Evolutionary conservation across 176 grass and related monocot species (phyloP).

Genomic region (Bromus sterilis): DNA sequence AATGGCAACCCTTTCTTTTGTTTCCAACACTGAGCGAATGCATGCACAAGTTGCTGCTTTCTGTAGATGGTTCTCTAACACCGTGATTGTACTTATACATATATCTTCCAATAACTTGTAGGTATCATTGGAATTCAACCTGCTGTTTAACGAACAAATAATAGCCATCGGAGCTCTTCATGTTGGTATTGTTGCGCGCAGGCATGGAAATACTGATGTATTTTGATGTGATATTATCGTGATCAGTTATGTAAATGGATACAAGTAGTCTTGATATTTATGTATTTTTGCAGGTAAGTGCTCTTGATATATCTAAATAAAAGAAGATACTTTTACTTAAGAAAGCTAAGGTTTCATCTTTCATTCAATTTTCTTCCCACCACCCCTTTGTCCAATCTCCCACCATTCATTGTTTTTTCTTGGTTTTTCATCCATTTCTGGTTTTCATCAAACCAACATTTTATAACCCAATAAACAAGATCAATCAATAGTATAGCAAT

Average conservation of each 20-base stretch:
- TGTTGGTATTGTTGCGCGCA: background rate
- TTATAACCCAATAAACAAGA: too few relatives aligned
- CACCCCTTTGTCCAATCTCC: too few relatives aligned
- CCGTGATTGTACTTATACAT: background rate
- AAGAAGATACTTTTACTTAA: background rate
- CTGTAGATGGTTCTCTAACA: background rate
- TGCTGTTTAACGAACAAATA: slow-evolving; percentile 27
- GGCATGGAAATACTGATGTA: background rate
- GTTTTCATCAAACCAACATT: too few relatives aligned
- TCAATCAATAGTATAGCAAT: too few relatives aligned
- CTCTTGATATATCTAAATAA: background rate
- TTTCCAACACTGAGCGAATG: background rate
- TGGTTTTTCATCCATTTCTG: too few relatives aligned
- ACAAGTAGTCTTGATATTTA: background rate
- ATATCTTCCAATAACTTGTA: slow-evolving; percentile 9
- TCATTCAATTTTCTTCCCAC: too few relatives aligned
- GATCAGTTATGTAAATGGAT: slow-evolving; percentile 12
- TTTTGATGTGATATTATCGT: background rate
- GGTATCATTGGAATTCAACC: slow-evolving; percentile 58
- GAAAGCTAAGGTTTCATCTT: too few relatives aligned
- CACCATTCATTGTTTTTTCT: too few relatives aligned
- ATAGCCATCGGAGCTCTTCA: background rate
- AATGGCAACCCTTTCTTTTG: background rate
- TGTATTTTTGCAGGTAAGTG: background rate
- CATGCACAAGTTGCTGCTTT: background rate